A percentile compares a stretch with the other conserved stretches of the same genome.
phyloP scores from a whole-genome alignment of 306 rosid genomes.

The Sophora flavescens region DNA sequence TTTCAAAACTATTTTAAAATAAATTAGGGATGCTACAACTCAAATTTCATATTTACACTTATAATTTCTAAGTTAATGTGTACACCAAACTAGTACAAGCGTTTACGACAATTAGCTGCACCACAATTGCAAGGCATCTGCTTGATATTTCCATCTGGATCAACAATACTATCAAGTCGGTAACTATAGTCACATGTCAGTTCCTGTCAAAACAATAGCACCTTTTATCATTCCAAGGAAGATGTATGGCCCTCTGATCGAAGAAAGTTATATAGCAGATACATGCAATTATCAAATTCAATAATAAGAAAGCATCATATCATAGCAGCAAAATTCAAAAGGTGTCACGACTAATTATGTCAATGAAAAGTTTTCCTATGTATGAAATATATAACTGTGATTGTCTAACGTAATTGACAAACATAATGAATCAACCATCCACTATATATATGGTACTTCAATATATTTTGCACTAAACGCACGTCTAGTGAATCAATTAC shows the following conservation, averaged over 20 bases:
- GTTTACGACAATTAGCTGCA: not conserved
- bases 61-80: too few species aligned
- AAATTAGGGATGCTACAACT: too few species aligned
- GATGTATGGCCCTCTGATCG: not conserved
- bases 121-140: conserved; percentile 13
- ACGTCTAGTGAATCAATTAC: not conserved
- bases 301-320: not conserved
- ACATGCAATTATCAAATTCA: not conserved
- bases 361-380: not conserved
- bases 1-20: too few species aligned
- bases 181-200: conserved; percentile 32
- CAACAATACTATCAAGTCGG: conserved; percentile 22
- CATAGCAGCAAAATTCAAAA: not conserved
- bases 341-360: not conserved
- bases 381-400: not conserved
- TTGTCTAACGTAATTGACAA: not conserved
- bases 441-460: not conserved
- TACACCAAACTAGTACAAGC: conserved; percentile 8
- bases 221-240: not conserved
- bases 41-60: not conserved
- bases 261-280: not conserved
- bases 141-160: conserved; percentile 3
- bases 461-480: not conserved
- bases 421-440: not conserved
- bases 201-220: conserved; percentile 27